These are phyloP conservation scores for Globisporangium viniferum DNA, from an alignment of 352 stramenopile species.

Conservation along the genomic window DNA sequence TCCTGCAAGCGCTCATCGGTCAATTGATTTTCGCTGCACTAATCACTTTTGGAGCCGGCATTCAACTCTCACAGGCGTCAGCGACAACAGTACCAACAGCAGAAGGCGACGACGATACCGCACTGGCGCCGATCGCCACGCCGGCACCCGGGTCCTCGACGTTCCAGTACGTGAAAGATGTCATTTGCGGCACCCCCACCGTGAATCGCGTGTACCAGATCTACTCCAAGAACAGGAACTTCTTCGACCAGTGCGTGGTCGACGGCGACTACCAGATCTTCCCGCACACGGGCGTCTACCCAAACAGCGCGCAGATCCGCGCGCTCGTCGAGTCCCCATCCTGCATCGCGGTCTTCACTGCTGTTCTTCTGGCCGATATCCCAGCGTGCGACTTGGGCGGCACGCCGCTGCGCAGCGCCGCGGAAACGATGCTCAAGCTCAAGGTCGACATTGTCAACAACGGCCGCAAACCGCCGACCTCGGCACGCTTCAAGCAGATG, in stretches of 20 bases:
- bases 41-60: too few relatives aligned
- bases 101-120: too few relatives aligned
- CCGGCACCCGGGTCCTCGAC: neutral
- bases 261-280: conserved; percentile 62
- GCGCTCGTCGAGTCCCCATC: conserved; percentile 39
- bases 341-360: conserved; percentile 49
- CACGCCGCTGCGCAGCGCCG: conserved; percentile 38
- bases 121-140: neutral
- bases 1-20: too few relatives aligned
- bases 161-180: neutral
- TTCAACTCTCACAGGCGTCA: too few relatives aligned
- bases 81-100: too few relatives aligned
- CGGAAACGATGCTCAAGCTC: conserved; percentile 59
- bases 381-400: conserved; percentile 47
- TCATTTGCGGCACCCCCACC: neutral
- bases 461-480: conserved; percentile 22
- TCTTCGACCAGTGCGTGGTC: conserved; percentile 51
- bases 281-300: conserved; percentile 39
- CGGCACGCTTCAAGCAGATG: conserved; percentile 43
- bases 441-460: conserved; percentile 33
- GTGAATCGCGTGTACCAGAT: conserved; percentile 43
- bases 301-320: conserved; percentile 40
- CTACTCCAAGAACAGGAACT: conserved; percentile 51
- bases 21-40: too few relatives aligned
- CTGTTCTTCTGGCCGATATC: conserved; percentile 42